Percentiles rank a stretch among this genome's conserved stretches.
These are phyloP conservation scores for Raphanus sativus DNA, from an alignment of 345 rosid species.

Conservation along the genomic window DNA sequence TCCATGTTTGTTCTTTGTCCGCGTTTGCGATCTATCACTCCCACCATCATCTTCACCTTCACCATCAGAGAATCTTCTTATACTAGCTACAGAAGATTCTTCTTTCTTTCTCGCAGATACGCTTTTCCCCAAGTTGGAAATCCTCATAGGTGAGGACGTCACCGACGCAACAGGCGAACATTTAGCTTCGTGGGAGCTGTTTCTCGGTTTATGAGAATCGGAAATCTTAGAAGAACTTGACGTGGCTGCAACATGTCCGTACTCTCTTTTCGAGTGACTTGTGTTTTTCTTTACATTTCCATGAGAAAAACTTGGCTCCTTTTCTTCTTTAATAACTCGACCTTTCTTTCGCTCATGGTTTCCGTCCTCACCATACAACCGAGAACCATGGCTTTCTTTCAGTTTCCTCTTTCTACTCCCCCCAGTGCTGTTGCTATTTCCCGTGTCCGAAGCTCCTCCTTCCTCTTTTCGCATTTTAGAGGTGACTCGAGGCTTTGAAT, in stretches of 20 bases:
- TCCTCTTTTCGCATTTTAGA: constrained; percentile 51
- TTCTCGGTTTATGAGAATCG: constrained; percentile 69
- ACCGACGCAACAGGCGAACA: constrained; percentile 88
- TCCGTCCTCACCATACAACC: constrained; percentile 48
- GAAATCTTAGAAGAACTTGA: constrained; percentile 95
- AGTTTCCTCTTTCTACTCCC: constrained; percentile 58
- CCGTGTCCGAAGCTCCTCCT: constrained; percentile 50
- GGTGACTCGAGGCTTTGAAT: constrained; percentile 42
- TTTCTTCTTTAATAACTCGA: constrained; percentile 55
- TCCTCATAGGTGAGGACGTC: constrained; percentile 79
- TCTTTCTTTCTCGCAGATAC: constrained; percentile 42
- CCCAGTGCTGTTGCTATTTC: constrained; percentile 43
- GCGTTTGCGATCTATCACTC: constrained; percentile 60
- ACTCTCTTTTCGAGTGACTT: constrained; percentile 55
- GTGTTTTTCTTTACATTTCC: constrained; percentile 52
- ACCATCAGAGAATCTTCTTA: constrained; percentile 14
- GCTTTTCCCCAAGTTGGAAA: constrained; percentile 48
- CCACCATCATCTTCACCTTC: constrained; percentile 68
- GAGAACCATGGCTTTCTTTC: constrained; percentile 47
- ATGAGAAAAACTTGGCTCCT: constrained; percentile 59
- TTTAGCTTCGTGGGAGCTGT: constrained; percentile 60
- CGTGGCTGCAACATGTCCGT: constrained; percentile 64
- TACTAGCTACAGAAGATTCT: constrained; percentile 13
- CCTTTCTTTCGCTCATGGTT: constrained; percentile 63
- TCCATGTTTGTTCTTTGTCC: constrained; percentile 50